Evolutionary conservation across 2,329 filamentous ascomycete genomes (phyloP).

Genomic region (Chaetoscypha palmicola): DNA sequence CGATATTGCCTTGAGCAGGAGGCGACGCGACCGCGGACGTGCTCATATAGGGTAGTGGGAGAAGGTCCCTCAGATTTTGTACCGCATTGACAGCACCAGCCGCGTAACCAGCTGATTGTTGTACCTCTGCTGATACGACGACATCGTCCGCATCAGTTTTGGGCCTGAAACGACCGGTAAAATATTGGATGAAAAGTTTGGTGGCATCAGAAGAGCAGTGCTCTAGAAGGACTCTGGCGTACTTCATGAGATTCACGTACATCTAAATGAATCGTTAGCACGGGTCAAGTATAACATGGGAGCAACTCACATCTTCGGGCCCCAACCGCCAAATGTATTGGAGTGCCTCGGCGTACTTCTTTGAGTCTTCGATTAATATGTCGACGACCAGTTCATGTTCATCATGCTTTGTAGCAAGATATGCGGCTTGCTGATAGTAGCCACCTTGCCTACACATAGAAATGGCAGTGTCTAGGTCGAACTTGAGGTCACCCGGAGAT

Average conservation of each 20-base stretch:
- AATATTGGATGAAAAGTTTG: slow-evolving; percentile 87
- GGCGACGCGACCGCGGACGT: slow-evolving; percentile 50
- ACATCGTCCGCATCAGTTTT: slow-evolving; percentile 48
- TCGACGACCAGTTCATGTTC: slow-evolving; percentile 93
- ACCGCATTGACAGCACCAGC: slow-evolving; percentile 64
- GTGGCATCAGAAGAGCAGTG: slow-evolving; percentile 79
- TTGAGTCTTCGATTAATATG: slow-evolving; percentile 91
- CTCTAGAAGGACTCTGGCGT: slow-evolving; percentile 82
- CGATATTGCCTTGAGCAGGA: slow-evolving; percentile 41
- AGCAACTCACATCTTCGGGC: slow-evolving; percentile 57
- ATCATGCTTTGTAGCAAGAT: slow-evolving; percentile 86
- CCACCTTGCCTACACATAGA: slow-evolving; percentile 95
- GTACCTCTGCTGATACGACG: slow-evolving; percentile 14
- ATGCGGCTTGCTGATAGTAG: slow-evolving; percentile 94
- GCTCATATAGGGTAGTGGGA: slow-evolving; percentile 82
- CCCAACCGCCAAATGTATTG: slow-evolving; percentile 88
- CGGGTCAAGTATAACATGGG: neutral
- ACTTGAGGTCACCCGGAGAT: slow-evolving; percentile 87
- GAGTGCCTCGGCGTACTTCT: slow-evolving; percentile 80
- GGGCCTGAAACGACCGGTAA: slow-evolving; percentile 75
- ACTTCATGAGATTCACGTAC: slow-evolving; percentile 88
- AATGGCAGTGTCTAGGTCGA: slow-evolving; percentile 94
- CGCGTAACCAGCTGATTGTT: slow-evolving; percentile 25
- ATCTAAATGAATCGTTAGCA: slow-evolving; percentile 43
- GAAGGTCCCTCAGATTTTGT: slow-evolving; percentile 75